A percentile compares a stretch with the other conserved stretches of the same genome.
phyloP scores from a whole-genome alignment of 2,329 filamentous ascomycete genomes.

The Ascochyta koolunga region DNA sequence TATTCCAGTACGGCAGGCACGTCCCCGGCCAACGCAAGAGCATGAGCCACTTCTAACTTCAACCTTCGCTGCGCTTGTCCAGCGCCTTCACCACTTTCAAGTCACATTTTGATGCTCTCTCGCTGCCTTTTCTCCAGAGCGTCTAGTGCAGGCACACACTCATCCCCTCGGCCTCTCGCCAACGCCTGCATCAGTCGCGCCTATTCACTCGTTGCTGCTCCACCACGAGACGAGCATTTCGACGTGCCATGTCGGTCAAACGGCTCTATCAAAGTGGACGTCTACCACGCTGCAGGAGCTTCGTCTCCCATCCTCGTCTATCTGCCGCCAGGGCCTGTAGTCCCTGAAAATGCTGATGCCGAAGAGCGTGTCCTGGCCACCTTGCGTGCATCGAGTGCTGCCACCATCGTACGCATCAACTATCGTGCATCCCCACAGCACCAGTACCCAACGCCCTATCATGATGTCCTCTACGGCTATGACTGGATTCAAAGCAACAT shows the following conservation, averaged over 20 bases:
- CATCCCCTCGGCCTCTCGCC: not conserved
- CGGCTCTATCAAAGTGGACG: slow-evolving; percentile 50
- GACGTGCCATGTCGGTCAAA: slow-evolving; percentile 51
- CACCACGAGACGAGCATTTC: slow-evolving; percentile 37
- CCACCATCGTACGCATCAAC: slow-evolving; percentile 53
- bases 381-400: slow-evolving; percentile 46
- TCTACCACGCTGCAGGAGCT: slow-evolving; percentile 39
- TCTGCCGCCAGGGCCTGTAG: slow-evolving; percentile 52
- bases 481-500: slow-evolving; percentile 55
- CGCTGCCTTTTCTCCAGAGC: not conserved
- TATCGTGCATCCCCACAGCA: slow-evolving; percentile 50
- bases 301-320: slow-evolving; percentile 49
- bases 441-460: slow-evolving; percentile 54
- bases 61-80: slow-evolving; percentile 1
- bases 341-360: slow-evolving; percentile 28
- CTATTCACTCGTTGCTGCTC: slow-evolving; percentile 30
- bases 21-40: not conserved
- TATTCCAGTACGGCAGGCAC: not conserved
- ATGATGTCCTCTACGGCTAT: slow-evolving; percentile 55
- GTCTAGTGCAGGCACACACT: not conserved
- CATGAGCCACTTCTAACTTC: slow-evolving; percentile 5
- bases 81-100: not conserved
- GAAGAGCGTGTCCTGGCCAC: slow-evolving; percentile 42
- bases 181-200: slow-evolving; percentile 9
- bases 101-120: slow-evolving; percentile 6